phyloP scores from a whole-genome alignment of 1,284 basidiomycete genomes.

The Naganishia sp. region DNA sequence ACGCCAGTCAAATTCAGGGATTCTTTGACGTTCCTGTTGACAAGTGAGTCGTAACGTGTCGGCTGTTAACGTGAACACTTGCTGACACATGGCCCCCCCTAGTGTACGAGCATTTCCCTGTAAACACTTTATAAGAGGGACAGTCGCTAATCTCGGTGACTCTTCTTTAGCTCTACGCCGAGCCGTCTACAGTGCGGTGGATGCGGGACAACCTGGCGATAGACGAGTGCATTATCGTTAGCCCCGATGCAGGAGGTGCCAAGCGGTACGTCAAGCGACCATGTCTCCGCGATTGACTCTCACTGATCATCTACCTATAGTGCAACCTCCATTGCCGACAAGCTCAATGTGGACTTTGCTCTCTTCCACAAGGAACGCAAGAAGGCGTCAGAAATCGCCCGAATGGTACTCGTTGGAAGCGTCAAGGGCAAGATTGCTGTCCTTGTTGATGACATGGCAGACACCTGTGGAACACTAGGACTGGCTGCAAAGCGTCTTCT shows the following conservation, averaged over 20 bases:
- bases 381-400: conserved; percentile 98
- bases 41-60: conserved; percentile 68
- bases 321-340: conserved; percentile 95
- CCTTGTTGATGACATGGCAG: conserved; percentile 99
- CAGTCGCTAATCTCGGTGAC: background rate
- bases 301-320: conserved; percentile 55
- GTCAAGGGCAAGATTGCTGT: conserved; percentile 93
- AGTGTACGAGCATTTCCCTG: conserved; percentile 6
- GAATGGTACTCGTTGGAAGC: conserved; percentile 96
- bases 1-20: conserved; percentile 98
- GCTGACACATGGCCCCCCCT: background rate
- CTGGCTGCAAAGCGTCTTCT: conserved; percentile 85
- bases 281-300: conserved; percentile 1
- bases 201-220: conserved; percentile 89
- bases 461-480: conserved; percentile 97
- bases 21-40: conserved; percentile 99
- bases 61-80: background rate
- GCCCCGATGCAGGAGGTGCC: conserved; percentile 96
- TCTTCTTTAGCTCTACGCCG: conserved; percentile 78
- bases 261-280: conserved; percentile 68
- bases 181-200: conserved; percentile 94
- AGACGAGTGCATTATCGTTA: conserved; percentile 90
- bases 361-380: conserved; percentile 99
- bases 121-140: background rate
- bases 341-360: conserved; percentile 95